A percentile compares a stretch with the other conserved stretches of the same genome.
Evolutionary conservation across 2,329 filamentous ascomycete species (phyloP).

Genomic region (Cadophora sp.): DNA sequence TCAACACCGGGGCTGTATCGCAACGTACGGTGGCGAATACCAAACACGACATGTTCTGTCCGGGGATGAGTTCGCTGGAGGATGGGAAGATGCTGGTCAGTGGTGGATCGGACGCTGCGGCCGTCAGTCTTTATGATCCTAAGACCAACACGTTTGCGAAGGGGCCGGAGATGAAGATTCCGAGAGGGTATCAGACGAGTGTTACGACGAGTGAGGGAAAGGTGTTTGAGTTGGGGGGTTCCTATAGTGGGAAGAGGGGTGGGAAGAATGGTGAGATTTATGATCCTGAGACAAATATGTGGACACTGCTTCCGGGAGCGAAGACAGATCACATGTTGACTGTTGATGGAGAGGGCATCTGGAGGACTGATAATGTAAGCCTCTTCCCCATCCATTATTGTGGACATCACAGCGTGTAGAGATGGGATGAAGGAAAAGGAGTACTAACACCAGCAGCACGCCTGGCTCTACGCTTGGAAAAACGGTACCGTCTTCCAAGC

Average conservation of each 20-base stretch:
- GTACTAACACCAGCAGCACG: slow-evolving; percentile 56
- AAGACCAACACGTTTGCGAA: slow-evolving; percentile 12
- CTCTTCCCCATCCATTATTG: slow-evolving; percentile 1
- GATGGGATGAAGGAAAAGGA: no score
- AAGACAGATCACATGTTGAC: slow-evolving; percentile 58
- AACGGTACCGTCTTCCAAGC: slow-evolving; percentile 37
- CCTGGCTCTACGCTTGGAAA: slow-evolving; percentile 48
- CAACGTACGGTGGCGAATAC: slow-evolving; percentile 21
- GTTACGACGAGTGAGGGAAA: slow-evolving; percentile 18
- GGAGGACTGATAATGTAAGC: slow-evolving; percentile 16
- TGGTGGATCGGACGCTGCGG: slow-evolving; percentile 27
- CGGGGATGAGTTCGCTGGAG: slow-evolving; percentile 28
- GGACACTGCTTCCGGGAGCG: slow-evolving; percentile 53
- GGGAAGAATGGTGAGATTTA: slow-evolving; percentile 52
- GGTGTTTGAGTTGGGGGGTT: slow-evolving; percentile 23
- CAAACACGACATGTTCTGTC: slow-evolving; percentile 36
- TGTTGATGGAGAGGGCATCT: slow-evolving; percentile 10
- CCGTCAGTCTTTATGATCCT: slow-evolving; percentile 27
- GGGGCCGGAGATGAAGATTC: slow-evolving; percentile 17
- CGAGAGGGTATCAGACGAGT: slow-evolving; percentile 22
- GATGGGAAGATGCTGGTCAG: slow-evolving; percentile 27
- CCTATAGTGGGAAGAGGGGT: slow-evolving; percentile 12
- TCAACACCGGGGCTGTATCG: slow-evolving; percentile 6
- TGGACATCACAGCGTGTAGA: no score
- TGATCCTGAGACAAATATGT: slow-evolving; percentile 51